Conservation (phyloP, 108 stramenopile species). For the Nitzschia sp. region DNA sequence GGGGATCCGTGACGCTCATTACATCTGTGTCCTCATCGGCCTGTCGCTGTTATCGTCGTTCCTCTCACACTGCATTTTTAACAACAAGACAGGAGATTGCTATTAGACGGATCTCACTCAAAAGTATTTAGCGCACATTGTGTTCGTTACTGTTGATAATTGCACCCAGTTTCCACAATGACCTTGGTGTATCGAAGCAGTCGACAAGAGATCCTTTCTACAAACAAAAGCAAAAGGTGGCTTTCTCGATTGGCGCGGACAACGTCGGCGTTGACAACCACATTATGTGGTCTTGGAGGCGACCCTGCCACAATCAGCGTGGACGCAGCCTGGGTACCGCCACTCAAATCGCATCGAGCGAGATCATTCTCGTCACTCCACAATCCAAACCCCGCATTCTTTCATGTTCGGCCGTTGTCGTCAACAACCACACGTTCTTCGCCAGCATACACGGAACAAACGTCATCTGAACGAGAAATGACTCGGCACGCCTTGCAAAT, state of each 20-base stretch:
- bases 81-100: no score
- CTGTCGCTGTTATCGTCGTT: no score
- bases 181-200: neutral
- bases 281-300: neutral
- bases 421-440: neutral
- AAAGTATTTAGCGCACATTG: no score
- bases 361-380: no score
- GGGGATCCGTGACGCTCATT: no score
- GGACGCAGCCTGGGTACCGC: neutral
- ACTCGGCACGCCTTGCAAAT: slow-evolving; percentile 63
- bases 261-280: neutral
- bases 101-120: no score
- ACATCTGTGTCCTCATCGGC: no score
- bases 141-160: no score
- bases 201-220: neutral
- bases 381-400: no score
- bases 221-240: neutral
- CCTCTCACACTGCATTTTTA: no score
- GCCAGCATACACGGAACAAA: slow-evolving; percentile 13
- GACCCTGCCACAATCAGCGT: neutral
- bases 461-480: slow-evolving; percentile 61
- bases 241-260: neutral
- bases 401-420: neutral
- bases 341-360: no score
- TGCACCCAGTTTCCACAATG: no score